Percentiles rank a stretch among this genome's conserved stretches.
phyloP scores from a whole-genome alignment of 2,329 filamentous ascomycete genomes.

The Pleurostoma richardsiae region DNA sequence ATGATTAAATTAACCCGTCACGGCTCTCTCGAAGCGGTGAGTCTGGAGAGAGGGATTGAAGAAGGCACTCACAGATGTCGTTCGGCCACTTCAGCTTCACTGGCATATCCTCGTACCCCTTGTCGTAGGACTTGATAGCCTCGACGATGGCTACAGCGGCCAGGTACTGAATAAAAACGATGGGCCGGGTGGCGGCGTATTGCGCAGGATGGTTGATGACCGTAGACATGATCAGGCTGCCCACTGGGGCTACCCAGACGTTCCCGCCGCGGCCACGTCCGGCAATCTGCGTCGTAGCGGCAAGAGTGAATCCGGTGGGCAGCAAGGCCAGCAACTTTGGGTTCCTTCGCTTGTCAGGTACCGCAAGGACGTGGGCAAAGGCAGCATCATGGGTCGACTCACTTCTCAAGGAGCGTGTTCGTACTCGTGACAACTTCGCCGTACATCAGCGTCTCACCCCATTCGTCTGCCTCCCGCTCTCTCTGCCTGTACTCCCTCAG shows the following conservation, averaged over 20 bases:
- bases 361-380: not conserved
- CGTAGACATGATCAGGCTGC: slow-evolving; percentile 81
- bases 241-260: slow-evolving; percentile 89
- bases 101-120: slow-evolving; percentile 68
- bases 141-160: slow-evolving; percentile 82
- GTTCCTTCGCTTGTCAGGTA: slow-evolving; percentile 49
- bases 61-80: slow-evolving; percentile 62
- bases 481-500: slow-evolving; percentile 61
- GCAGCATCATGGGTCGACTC: slow-evolving; percentile 11
- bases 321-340: slow-evolving; percentile 68
- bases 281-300: slow-evolving; percentile 82
- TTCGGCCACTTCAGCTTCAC: slow-evolving; percentile 97
- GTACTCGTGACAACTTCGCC: slow-evolving; percentile 92
- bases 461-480: slow-evolving; percentile 53
- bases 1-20: no score
- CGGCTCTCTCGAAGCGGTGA: no score
- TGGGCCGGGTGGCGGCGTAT: slow-evolving; percentile 66
- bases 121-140: slow-evolving; percentile 75
- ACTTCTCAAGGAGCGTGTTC: slow-evolving; percentile 89
- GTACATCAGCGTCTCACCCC: slow-evolving; percentile 77
- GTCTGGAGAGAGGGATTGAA: no score
- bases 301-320: slow-evolving; percentile 80
- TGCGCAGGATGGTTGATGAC: slow-evolving; percentile 78
- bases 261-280: slow-evolving; percentile 86
- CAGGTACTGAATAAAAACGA: slow-evolving; percentile 93